Base-by-base conservation (phyloP, 306 rosid genomes). In the Vigna mungo region DNA sequence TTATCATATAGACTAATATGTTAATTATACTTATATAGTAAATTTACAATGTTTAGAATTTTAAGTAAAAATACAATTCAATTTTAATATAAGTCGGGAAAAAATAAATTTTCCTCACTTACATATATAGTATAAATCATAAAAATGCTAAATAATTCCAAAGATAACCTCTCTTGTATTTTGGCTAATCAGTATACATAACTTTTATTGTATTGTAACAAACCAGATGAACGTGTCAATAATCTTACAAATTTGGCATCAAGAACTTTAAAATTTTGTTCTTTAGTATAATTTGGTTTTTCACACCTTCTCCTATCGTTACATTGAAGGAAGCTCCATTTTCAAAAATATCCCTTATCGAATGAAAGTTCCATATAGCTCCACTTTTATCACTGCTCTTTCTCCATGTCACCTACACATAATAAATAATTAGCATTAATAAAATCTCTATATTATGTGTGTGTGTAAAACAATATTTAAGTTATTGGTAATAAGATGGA, bases 361-460 rank as follows among this genome's bases (percentile, higher is more conserved):
- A 59, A 59, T 59, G 41, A 27, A 59, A 59, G 13, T 25, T 9
- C 65, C 41, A 59, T 27, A 2, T 59, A 30, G 6, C 41, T 1
- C 18, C 18, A 59, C 11, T 27, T 59, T 6, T 30, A 25, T 59
- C 1, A 2, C 9, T 27, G 14, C 17, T 7, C 18, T 59, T 59
- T 30, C 65, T 59, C 65, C 65, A 59, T 25, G 41, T 59, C 7
- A 59, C 65, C 65, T 59, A 59, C 18, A 59, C 6, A 54, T 16
- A 23, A 36, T 21, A 56, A 12, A 56, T 12, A 56, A 56, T 56
- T 23, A 23, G 9, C 3, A 56, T 11, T 51, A 7, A 1, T 48
- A 48, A 48, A 51, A 51, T 9, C 23, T 21, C 23, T 21, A 21
- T 21, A 21, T 21, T 34, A 5, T 34, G 0, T 39, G 0, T 39